Percentiles rank a stretch among this genome's conserved stretches.
Conservation (phyloP, 2,329 filamentous ascomycete genomes). For the Fusarium drepaniforme region DNA sequence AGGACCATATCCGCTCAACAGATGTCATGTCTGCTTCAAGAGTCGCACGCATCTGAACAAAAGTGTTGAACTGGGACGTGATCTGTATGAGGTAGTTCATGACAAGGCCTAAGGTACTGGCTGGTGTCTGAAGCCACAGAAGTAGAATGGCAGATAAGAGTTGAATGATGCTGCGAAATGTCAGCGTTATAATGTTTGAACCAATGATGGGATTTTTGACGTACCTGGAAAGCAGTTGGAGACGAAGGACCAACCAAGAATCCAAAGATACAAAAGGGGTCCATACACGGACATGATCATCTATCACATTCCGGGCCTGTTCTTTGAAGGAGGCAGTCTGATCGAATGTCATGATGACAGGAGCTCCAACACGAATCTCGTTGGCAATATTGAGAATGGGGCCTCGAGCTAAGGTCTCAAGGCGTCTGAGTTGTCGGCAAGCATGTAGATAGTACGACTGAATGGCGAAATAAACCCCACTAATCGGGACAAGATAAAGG, state of each 20-base stretch:
- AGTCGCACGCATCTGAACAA: neutral
- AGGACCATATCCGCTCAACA: neutral
- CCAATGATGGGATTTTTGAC: neutral
- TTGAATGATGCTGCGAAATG: neutral
- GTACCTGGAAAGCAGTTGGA: neutral
- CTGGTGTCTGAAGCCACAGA: neutral
- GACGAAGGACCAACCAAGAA: neutral
- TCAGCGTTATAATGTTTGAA: neutral
- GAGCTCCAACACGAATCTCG: neutral
- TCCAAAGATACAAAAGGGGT: neutral
- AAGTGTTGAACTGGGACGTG: neutral
- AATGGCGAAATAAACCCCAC: neutral
- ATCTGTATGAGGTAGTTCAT: neutral
- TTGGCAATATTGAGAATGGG: neutral
- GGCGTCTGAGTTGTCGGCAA: neutral
- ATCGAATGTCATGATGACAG: neutral
- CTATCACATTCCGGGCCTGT: neutral
- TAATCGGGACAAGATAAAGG: neutral
- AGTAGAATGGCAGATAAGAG: neutral
- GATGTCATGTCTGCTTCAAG: neutral
- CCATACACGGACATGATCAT: neutral
- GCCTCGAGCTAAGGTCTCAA: neutral
- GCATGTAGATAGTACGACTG: neutral
- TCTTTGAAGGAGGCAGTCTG: neutral
- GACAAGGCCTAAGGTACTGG: neutral